These are phyloP conservation scores for Centrapalus pauciflorus DNA, from an alignment of 129 eudicot genomes.

Conservation along the genomic window DNA sequence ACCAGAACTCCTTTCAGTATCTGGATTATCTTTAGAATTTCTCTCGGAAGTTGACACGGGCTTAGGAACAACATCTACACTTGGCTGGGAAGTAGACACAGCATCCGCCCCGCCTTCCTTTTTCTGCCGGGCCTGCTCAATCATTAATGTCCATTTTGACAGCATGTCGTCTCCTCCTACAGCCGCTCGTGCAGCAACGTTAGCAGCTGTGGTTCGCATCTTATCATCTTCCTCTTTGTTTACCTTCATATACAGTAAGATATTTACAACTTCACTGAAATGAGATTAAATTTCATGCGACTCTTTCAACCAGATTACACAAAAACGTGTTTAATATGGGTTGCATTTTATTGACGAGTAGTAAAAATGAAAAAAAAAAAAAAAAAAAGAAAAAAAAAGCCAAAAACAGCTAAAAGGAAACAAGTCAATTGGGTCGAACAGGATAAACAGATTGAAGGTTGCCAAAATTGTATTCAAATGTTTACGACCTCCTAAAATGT, in stretches of 20 bases:
- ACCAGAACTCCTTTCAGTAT: conserved; percentile 36
- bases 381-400: no score
- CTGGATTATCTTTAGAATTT: conserved; percentile 39
- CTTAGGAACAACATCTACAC: conserved; percentile 41
- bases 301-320: no score
- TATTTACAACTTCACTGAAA: no score
- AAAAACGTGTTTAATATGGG: no score
- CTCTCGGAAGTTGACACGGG: conserved; percentile 34
- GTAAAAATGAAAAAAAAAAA: no score
- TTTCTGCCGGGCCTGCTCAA: conserved; percentile 67
- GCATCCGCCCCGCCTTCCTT: conserved; percentile 55
- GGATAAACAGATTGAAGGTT: no score
- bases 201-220: conserved; percentile 85
- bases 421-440: no score
- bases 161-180: conserved; percentile 90
- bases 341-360: no score
- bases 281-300: no score
- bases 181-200: conserved; percentile 94
- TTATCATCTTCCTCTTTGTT: conserved; percentile 88
- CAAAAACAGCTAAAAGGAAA: no score
- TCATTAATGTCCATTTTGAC: conserved; percentile 86
- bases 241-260: conserved; percentile 58
- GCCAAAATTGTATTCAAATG: no score
- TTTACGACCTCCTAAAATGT: no score
- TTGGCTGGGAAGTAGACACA: conserved; percentile 48